These are phyloP conservation scores for Tylopilus cervinicoccineus DNA, from an alignment of 768 basidiomycete species.

Conservation along the genomic window DNA sequence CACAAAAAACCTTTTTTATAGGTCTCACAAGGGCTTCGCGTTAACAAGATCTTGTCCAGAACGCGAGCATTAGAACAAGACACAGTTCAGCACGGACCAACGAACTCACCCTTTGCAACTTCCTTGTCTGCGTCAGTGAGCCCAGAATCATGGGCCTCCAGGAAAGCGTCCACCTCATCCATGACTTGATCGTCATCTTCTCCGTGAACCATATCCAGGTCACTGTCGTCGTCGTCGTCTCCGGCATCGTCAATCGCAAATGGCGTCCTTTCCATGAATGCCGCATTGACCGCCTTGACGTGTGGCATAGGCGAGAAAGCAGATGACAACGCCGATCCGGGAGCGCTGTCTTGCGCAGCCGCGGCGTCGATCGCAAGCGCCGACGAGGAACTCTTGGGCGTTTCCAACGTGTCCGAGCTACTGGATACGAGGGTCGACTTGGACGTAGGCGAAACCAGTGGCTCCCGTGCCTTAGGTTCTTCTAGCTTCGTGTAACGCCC, in stretches of 20 bases:
- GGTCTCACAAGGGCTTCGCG: constrained; percentile 54
- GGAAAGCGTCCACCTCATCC: constrained; percentile 94
- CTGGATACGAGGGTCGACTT: constrained; percentile 47
- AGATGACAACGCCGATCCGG: constrained; percentile 22
- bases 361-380: constrained; percentile 48
- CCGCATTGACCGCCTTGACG: constrained; percentile 73
- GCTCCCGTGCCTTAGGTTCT: constrained; percentile 87
- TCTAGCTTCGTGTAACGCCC: constrained; percentile 79
- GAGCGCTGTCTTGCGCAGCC: constrained; percentile 18
- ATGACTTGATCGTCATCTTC: constrained; percentile 75
- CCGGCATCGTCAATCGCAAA: constrained; percentile 97
- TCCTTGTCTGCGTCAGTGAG: constrained; percentile 76
- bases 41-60: constrained; percentile 47
- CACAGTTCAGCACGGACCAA: neutral
- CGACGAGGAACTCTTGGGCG: constrained; percentile 39
- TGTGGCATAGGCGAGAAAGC: constrained; percentile 56
- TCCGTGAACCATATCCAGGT: constrained; percentile 48
- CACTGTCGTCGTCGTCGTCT: constrained; percentile 60
- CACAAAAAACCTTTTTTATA: constrained; percentile 9
- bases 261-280: constrained; percentile 86
- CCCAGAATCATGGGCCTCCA: constrained; percentile 90
- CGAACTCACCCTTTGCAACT: constrained; percentile 62
- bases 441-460: constrained; percentile 68
- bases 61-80: neutral
- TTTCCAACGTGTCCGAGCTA: constrained; percentile 27